Evolutionary conservation across 257 asterid species (phyloP), one percentile per base, ranked within the genome.

Genomic region (Buddleja alternifolia): DNA sequence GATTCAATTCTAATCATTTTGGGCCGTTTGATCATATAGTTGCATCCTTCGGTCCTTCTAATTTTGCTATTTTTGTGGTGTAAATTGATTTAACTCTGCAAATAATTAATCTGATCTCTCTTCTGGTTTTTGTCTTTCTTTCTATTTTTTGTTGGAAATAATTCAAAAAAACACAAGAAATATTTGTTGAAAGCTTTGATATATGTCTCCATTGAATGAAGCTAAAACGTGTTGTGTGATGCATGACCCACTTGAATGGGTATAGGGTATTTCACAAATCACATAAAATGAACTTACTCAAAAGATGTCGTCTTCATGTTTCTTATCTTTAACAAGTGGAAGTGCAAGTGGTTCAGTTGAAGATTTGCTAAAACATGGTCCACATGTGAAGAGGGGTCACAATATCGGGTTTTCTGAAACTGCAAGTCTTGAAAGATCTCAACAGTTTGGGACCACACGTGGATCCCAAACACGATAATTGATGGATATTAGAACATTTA

Each of bases 241-340:
- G 71, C 5, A 29, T 5, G 8, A 19, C 61, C n/a, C 60, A 65
- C 61, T 50, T 48, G 60, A 48, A 51, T 48, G 61, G 48, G 29
- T 8, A 16, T 6, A 7, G 11, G 20, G 48, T 21, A n/a, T 16
- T 46, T 2, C 34, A 16, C 60, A 66, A 2, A 29, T 56, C 56
- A 23, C 44, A 60, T 16, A 29, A 50, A 45, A 69, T 46, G 42
- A 69, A 48, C 58, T 46, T 17, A 60, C 29, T 34, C 63, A 39
- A 16, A 34, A 60, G 19, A 59, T 24, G 69, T 60, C 54, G 19
- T 21, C 10, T 54, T 54, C 60, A 68, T 32, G 56, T 39, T 67
- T 77, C 56, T 72, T 67, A 77, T 67, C 82, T n/a, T 65, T 6
- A 64, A 63, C 73, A 68, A 67, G 63, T 67, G 4, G 21, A 56